phyloP scores from a whole-genome alignment of 805 yeast species.

The Pachysolen tannophilus region DNA sequence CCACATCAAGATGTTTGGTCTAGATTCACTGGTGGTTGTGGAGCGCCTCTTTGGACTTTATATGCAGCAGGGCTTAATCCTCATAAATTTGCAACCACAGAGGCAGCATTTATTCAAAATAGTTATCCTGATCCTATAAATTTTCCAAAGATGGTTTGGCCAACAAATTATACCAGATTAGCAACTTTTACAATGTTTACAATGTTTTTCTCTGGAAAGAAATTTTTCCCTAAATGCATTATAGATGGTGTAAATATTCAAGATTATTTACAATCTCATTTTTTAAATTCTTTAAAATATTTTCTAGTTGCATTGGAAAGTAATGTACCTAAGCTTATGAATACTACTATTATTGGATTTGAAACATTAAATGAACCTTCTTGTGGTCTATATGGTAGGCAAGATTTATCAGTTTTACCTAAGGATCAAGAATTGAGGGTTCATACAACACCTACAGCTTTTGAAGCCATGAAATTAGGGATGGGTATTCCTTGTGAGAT shows the following conservation, averaged over 20 bases:
- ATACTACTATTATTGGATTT: conserved; percentile 61
- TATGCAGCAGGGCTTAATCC: conserved; percentile 87
- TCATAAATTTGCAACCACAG: conserved; percentile 55
- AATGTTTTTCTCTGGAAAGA: conserved; percentile 70
- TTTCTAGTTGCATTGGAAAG: conserved; percentile 33
- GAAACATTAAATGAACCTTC: conserved; percentile 87
- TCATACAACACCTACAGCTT: conserved; percentile 78
- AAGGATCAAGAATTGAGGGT: conserved; percentile 57
- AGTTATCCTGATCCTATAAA: conserved; percentile 31
- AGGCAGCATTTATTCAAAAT: conserved; percentile 77
- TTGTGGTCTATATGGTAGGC: conserved; percentile 61
- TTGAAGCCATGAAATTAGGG: conserved; percentile 67
- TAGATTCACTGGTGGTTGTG: conserved; percentile 80
- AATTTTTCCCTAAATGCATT: conserved; percentile 67
- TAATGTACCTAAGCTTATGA: conserved; percentile 36
- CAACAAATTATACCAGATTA: conserved; percentile 73
- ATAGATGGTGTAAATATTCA: conserved; percentile 74
- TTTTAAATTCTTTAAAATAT: conserved; percentile 42
- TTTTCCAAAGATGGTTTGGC: conserved; percentile 88
- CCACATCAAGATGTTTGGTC: conserved; percentile 97
- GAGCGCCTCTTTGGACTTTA: conserved; percentile 91
- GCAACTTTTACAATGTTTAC: conserved; percentile 82
- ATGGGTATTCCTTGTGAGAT: conserved; percentile 67
- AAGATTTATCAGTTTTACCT: conserved; percentile 48
- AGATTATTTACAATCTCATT: conserved; percentile 62